Evolutionary conservation across 2,329 filamentous ascomycete genomes (phyloP).

Genomic region (Neofusicoccum kwambonambiense): DNA sequence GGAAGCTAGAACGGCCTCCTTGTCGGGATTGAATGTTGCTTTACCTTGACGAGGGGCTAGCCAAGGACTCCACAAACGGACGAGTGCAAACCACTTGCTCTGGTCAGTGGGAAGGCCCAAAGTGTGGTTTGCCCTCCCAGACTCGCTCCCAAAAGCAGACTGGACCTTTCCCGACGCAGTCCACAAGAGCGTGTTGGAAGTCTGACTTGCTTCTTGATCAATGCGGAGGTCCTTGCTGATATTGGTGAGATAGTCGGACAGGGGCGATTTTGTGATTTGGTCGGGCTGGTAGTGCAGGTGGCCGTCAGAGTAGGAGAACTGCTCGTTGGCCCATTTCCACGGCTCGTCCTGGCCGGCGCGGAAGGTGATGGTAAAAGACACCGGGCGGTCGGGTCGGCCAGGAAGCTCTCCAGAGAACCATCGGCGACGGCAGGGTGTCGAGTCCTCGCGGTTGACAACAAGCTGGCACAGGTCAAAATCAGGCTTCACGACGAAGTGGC

Average conservation of each 20-base stretch:
- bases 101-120: slow-evolving; percentile 65
- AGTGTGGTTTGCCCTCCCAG: slow-evolving; percentile 55
- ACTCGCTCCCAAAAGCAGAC: slow-evolving; percentile 57
- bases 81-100: slow-evolving; percentile 76
- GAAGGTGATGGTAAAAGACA: slow-evolving; percentile 72
- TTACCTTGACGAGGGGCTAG: slow-evolving; percentile 83
- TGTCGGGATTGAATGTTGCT: slow-evolving; percentile 64
- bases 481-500: slow-evolving; percentile 5
- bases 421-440: slow-evolving; percentile 30
- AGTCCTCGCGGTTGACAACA: neutral
- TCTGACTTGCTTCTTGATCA: slow-evolving; percentile 60
- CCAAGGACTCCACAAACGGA: slow-evolving; percentile 81
- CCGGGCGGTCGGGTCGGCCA: slow-evolving; percentile 41
- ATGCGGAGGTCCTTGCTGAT: slow-evolving; percentile 58
- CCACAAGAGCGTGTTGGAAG: slow-evolving; percentile 69
- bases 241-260: slow-evolving; percentile 58
- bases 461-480: slow-evolving; percentile 13
- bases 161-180: slow-evolving; percentile 58
- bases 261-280: slow-evolving; percentile 36
- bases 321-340: slow-evolving; percentile 72
- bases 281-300: slow-evolving; percentile 54
- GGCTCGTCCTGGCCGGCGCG: slow-evolving; percentile 50
- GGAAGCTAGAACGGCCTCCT: slow-evolving; percentile 74
- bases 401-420: slow-evolving; percentile 57
- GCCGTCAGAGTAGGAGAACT: slow-evolving; percentile 63